Evolutionary conservation across 2,329 filamentous ascomycete genomes (phyloP), one percentile per base, ranked within the genome.

Genomic region (Boeremia exigua): DNA sequence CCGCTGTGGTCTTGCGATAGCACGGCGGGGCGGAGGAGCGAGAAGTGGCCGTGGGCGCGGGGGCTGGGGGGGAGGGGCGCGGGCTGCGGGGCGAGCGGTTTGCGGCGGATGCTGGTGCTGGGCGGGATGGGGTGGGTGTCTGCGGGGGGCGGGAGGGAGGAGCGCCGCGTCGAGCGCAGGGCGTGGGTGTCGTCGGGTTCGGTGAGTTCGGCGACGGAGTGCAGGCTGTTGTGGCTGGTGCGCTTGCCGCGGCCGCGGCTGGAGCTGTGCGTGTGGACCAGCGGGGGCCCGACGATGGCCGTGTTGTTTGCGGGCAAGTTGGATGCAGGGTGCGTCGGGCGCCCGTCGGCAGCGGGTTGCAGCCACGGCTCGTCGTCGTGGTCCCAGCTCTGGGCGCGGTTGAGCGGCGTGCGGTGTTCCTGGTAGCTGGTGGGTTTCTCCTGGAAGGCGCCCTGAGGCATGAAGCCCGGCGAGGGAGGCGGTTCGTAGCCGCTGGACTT

Each of bases 391-490:
- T 62, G 62, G 11, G 59, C 43, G 37, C 52, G 63, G n/a, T 65
- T 62, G 6, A 60, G 51, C 7, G 68, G 66, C 8, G 54, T 55
- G 25, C 65, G 62, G 12, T 74, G 63, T 29, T 68, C 66, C 2
- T 61, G 32, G 19, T 63, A 54, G 11, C 69, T 65, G 2, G 48
- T 50, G 4, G 59, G 48, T 37, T 66, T 68, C 10, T 73, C 65
- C 36, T 74, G 70, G 48, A 75, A 75, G 6, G 71, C 68, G 44
- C 72, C 74, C 12, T 66, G 67, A 3, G 72, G 71, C 33, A 75
- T 74, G 54, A 75, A 75, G 3, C 70, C 72, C 4, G 73, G 72
- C 0, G 73, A 74, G 2, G 69, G 69, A 6, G 73, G 72, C 1
- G 69, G 70, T 15, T 68, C 58, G 11, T 67, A 69, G 15, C 69